phyloP scores from a whole-genome alignment of 352 stramenopile species.

The Phytophthora boehmeriae region DNA sequence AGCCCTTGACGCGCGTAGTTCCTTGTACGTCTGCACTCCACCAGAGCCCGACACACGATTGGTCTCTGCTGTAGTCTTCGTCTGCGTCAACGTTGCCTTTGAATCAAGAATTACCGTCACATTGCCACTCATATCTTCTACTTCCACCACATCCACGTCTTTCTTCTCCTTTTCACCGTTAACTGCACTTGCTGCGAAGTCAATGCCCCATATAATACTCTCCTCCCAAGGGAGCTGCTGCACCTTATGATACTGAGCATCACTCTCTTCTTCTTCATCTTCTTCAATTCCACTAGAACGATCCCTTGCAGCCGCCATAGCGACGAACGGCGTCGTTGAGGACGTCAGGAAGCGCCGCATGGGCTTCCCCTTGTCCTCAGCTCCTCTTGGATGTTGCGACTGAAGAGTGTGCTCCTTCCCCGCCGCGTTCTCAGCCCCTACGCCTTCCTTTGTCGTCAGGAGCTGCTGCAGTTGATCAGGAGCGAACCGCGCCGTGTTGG shows the following conservation, averaged over 20 bases:
- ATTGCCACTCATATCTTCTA: conserved; percentile 46
- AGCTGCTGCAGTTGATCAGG: conserved; percentile 72
- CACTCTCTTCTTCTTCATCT: conserved; percentile 29
- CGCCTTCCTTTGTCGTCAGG: conserved; percentile 56
- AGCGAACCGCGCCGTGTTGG: conserved; percentile 41
- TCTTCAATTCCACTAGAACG: conserved; percentile 14
- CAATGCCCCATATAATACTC: conserved; percentile 78
- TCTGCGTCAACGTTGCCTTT: neutral
- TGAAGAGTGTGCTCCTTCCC: conserved; percentile 53
- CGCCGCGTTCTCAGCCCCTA: conserved; percentile 34
- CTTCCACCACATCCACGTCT: conserved; percentile 44
- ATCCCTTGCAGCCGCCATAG: conserved; percentile 30
- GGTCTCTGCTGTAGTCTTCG: conserved; percentile 9
- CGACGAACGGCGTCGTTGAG: conserved; percentile 63
- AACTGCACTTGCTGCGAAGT: conserved; percentile 47
- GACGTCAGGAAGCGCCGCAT: conserved; percentile 74
- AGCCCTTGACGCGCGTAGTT: conserved; percentile 38
- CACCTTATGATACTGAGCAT: conserved; percentile 81
- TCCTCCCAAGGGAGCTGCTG: conserved; percentile 86
- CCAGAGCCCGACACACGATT: conserved; percentile 8
- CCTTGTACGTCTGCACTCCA: conserved; percentile 36
- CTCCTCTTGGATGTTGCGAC: conserved; percentile 28
- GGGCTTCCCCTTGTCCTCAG: conserved; percentile 67
- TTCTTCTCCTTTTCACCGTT: conserved; percentile 24
- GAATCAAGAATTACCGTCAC: conserved; percentile 22